Evolutionary conservation across 2,329 filamentous ascomycete genomes (phyloP).

Genomic region (Penicillium sp.): DNA sequence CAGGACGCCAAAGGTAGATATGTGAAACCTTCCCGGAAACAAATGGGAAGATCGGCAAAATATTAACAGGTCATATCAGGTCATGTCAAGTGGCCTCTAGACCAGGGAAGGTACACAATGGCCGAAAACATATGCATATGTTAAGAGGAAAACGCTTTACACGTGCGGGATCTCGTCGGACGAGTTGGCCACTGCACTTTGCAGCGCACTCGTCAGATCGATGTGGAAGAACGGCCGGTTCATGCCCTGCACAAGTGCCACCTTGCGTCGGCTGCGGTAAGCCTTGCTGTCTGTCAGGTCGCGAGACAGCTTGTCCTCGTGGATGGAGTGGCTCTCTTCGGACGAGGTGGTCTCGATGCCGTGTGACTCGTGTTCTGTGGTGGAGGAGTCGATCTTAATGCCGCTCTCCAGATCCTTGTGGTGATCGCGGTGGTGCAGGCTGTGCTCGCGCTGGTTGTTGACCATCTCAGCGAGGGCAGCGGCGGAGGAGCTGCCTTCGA

Average conservation of each 20-base stretch:
- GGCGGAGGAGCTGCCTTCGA: conserved; percentile 69
- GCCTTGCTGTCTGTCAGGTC: conserved; percentile 51
- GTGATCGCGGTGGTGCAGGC: conserved; percentile 16
- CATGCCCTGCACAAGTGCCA: conserved; percentile 75
- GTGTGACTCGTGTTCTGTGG: conserved; percentile 33
- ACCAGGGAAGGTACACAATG: conserved; percentile 20
- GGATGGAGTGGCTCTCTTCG: conserved; percentile 27
- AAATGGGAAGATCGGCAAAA: not conserved
- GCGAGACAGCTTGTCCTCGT: conserved; percentile 44
- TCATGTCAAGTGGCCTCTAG: conserved; percentile 21
- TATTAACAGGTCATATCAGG: conserved; percentile 25
- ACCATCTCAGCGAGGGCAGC: conserved; percentile 65
- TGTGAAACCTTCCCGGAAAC: not conserved
- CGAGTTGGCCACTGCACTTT: conserved; percentile 80
- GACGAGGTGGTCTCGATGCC: conserved; percentile 30
- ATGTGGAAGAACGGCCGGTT: conserved; percentile 92
- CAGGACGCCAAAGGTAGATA: not conserved
- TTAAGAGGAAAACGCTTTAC: not conserved
- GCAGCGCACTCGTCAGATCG: conserved; percentile 82
- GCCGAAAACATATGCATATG: conserved; percentile 14
- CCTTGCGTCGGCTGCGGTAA: conserved; percentile 38
- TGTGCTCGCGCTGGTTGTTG: conserved; percentile 54
- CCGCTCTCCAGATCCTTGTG: conserved; percentile 34
- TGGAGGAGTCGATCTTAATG: conserved; percentile 28
- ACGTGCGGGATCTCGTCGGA: conserved; percentile 41